Evolutionary conservation across 1,284 basidiomycete genomes (phyloP), one percentile per base, ranked within the genome.

Genomic region (Moesziomyces sp.): DNA sequence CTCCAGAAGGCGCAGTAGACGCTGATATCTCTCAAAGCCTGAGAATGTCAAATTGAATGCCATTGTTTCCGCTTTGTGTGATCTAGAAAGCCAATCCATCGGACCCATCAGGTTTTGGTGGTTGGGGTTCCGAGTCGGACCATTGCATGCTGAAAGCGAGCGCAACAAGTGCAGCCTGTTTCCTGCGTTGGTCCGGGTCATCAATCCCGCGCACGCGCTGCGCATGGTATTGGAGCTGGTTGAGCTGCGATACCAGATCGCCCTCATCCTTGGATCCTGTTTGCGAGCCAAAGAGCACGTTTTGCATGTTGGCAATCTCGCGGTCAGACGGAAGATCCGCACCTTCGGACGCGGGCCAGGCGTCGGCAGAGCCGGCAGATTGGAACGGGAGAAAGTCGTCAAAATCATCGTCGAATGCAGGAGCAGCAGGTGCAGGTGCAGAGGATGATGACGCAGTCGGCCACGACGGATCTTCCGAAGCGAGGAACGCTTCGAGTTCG

Each of bases 1-100:
- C 71, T 84, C 19, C 72, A 76, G 57, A 76, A 78, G 52, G 80
- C 77, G 26, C 58, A 79, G 73, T 76, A 76, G 57, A 38, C 1
- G 18, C 24, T 42, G 34, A 45, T 16, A 13, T 44, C n/a, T 19
- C 38, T 43, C n/a, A 23, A 18, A 23, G 47, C 47, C 10, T 13
- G 40, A 10, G 38, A 49, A 43, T n/a, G 10, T 2, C 42, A 52
- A 38, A 28, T 45, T n/a, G 30, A 52, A 30, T 52, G 38, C 4
- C 26, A 28, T 10, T 28, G 26, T 28, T 28, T 28, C 7, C 30
- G 30, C 30, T 13, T 34, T 10, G 30, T 34, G 10, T 34, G 30
- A 34, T 34, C 38, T 35, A 68, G 51, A 70, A 70, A 1, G 56
- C 40, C 57, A 70, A 52, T 13, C 21, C 24, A 44, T 47, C 44